phyloP scores from a whole-genome alignment of 192 early-diverging fungal species.

The Funneliformis geosporum region DNA sequence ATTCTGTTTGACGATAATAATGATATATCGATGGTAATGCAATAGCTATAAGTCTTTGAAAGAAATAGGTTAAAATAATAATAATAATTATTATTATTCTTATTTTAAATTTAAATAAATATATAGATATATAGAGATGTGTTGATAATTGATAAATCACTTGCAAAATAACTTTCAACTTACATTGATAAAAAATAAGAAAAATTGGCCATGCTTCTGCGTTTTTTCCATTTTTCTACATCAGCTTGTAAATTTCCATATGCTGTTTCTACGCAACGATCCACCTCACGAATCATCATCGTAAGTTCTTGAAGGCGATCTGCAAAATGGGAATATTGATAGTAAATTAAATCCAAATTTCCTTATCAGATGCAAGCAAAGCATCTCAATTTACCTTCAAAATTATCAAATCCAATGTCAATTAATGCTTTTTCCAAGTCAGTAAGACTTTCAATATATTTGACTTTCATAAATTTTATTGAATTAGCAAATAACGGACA shows the following conservation, averaged over 20 bases:
- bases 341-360: not conserved
- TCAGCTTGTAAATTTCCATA: conserved; percentile 1
- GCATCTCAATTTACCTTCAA: not conserved
- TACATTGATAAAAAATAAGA: conserved; percentile 19
- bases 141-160: not conserved
- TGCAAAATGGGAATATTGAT: not conserved
- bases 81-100: not conserved
- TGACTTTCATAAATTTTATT: conserved; percentile 21
- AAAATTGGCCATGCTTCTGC: not conserved
- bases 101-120: not conserved
- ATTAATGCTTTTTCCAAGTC: conserved; percentile 9
- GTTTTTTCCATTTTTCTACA: conserved; percentile 25
- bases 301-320: conserved; percentile 20
- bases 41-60: not conserved
- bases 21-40: conserved; percentile 10
- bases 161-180: not conserved
- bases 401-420: conserved; percentile 17
- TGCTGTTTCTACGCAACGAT: conserved; percentile 2
- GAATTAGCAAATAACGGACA: conserved; percentile 16
- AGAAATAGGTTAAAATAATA: not conserved
- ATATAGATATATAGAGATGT: not conserved
- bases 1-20: not conserved
- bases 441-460: conserved; percentile 15
- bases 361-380: not conserved
- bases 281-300: conserved; percentile 9